A percentile compares a stretch with the other conserved stretches of the same genome.
phyloP scores from a whole-genome alignment of 2,329 filamentous ascomycete genomes.

The Pyrenophora graminea region DNA sequence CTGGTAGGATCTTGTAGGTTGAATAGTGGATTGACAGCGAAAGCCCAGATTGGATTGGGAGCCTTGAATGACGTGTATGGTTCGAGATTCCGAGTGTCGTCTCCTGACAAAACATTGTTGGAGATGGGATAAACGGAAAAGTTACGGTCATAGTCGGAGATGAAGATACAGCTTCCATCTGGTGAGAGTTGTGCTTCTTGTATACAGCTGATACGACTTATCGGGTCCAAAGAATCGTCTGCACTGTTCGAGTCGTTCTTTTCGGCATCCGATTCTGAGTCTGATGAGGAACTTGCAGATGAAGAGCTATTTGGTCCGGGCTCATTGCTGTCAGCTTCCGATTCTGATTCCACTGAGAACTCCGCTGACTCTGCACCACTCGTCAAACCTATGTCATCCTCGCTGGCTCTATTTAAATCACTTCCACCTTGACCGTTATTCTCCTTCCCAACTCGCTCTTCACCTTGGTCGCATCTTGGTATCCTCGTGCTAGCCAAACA shows the following conservation, averaged over 20 bases:
- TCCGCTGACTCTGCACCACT: background rate
- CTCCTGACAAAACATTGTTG: constrained; percentile 12
- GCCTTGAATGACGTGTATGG: constrained; percentile 54
- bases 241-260: background rate
- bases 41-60: constrained; percentile 58
- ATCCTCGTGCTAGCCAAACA: constrained; percentile 30
- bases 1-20: constrained; percentile 56
- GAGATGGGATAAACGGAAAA: constrained; percentile 55
- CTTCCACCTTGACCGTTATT: background rate
- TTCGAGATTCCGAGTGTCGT: constrained; percentile 35
- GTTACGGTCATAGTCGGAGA: constrained; percentile 57
- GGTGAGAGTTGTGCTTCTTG: constrained; percentile 44
- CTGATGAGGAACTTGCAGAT: background rate
- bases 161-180: constrained; percentile 63
- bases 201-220: constrained; percentile 30
- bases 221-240: background rate
- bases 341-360: background rate
- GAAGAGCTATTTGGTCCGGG: background rate
- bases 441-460: background rate
- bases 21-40: constrained; percentile 60
- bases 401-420: background rate
- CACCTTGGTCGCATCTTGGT: background rate
- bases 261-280: constrained; percentile 3
- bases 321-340: background rate
- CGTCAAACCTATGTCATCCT: too few relatives aligned